These are phyloP conservation scores for Wolfiporia cocos DNA, from an alignment of 1,284 basidiomycete genomes.

Conservation along the genomic window DNA sequence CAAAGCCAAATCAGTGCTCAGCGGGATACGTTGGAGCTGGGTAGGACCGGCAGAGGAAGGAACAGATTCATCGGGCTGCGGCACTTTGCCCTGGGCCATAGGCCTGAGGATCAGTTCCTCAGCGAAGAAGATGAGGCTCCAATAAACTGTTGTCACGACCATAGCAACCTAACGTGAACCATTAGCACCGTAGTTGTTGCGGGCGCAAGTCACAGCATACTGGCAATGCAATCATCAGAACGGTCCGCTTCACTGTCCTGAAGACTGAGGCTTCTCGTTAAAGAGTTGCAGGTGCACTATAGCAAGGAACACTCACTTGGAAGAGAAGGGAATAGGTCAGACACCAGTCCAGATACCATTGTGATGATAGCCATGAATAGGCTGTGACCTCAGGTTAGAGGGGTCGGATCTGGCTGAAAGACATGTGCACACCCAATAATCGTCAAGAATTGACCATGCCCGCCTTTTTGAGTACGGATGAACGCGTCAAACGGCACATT, in stretches of 20 bases:
- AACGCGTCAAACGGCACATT: constrained; percentile 30
- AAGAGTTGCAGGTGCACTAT: no score
- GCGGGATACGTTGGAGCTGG: constrained; percentile 44
- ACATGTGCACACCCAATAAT: constrained; percentile 60
- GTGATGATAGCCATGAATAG: constrained; percentile 47
- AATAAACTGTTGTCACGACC: constrained; percentile 70
- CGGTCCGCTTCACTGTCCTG: constrained; percentile 40
- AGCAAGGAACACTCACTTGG: constrained; percentile 28
- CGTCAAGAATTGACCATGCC: constrained; percentile 68
- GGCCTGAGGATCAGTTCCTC: constrained; percentile 47
- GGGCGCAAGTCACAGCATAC: constrained; percentile 29
- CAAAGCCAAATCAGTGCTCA: constrained; percentile 58
- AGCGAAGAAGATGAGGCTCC: constrained; percentile 48
- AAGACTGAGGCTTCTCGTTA: no score
- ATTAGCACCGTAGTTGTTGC: no score
- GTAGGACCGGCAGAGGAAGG: constrained; percentile 30
- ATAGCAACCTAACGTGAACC: constrained; percentile 49
- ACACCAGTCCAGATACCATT: constrained; percentile 41
- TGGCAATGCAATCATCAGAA: constrained; percentile 60
- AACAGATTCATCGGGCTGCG: constrained; percentile 19
- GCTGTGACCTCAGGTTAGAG: constrained; percentile 18
- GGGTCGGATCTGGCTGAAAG: neutral
- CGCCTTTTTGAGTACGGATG: constrained; percentile 48
- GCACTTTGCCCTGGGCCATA: constrained; percentile 11
- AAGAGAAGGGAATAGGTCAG: constrained; percentile 45